These are phyloP conservation scores for Neurospora terricola DNA, from an alignment of 495 filamentous ascomycete species.

Conservation along the genomic window DNA sequence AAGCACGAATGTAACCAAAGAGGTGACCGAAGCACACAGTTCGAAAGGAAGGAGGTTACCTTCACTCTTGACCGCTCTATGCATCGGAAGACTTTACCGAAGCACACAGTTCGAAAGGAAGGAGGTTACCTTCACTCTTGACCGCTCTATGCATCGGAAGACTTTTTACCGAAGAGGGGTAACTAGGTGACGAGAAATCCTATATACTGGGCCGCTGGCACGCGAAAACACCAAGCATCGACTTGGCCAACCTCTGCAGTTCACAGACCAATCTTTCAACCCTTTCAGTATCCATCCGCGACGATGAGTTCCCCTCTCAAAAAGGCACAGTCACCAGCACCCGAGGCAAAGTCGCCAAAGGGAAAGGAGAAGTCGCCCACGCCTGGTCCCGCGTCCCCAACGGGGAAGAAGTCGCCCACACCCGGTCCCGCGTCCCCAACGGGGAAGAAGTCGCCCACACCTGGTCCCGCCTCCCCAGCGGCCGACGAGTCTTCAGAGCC, in stretches of 20 bases:
- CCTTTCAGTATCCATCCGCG: background rate
- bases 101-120: too few species aligned
- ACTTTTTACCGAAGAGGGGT: background rate
- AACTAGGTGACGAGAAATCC: background rate
- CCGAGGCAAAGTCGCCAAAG: background rate
- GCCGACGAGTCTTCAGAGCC: background rate
- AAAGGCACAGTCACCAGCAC: background rate
- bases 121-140: too few species aligned
- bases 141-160: too few species aligned
- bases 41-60: background rate
- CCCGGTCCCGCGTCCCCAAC: too few species aligned
- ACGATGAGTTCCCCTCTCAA: background rate
- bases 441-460: too few species aligned
- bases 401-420: too few species aligned
- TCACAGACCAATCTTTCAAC: background rate
- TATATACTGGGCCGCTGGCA: background rate
- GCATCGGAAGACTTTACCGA: background rate
- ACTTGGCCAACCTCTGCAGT: background rate
- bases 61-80: background rate
- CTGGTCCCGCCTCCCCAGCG: too few species aligned
- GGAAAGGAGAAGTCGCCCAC: background rate
- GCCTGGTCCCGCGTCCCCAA: background rate
- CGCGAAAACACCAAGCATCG: background rate
- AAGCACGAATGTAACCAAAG: background rate
- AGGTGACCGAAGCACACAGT: background rate